Base-by-base conservation (phyloP, 768 basidiomycete genomes). In the Auricularia cornea region DNA sequence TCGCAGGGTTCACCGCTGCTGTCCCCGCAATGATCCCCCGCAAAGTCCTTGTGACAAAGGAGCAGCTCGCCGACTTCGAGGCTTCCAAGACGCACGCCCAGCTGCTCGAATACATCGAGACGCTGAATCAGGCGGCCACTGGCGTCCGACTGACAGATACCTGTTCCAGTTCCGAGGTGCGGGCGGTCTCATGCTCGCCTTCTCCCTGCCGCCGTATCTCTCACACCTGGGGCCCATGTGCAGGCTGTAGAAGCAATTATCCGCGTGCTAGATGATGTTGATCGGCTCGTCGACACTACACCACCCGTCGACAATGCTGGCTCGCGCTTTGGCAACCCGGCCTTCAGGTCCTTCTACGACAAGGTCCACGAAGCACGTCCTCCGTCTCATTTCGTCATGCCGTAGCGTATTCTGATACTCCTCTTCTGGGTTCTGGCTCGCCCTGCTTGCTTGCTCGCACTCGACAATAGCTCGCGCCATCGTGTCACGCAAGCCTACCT, bases 271-370 rank as follows among this genome's bases (percentile, higher is more conserved):
- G 82, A 88, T 32, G 72, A 74, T 14, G 83, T 98, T 2, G 86
- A 91, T 69, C 71, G 76, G 20, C 76, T 89, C 14, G 91, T 85
- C 10, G 78, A 79, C 20, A 81, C 78, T 3, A 94, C 85, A 0
- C 97, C 96, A 1, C 87, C 95, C 0, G 86, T 95, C 20, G 89
- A 94, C 67, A 98, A 97, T 72, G 81, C 87, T 59, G 87, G 87
- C 3, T 98, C 95, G 44, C 80, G 96, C 32, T 99, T 99, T 70
- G 96, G 97, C 2, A 99, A 99, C 74, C 97, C 97, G 3, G 97
- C 97, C 0, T 99, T 99, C 75, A 80, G 89, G 68, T 84, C 84
- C 0, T 97, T 98, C 72, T 92, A 94, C 68, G 95, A 98, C 76
- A 83, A 84, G 68, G 79, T 98, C 6, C 70, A 77, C 20, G 81